A percentile compares a stretch with the other conserved stretches of the same genome.
Evolutionary conservation across 1,284 basidiomycete genomes (phyloP).

Genomic region (Puccinia polysora): DNA sequence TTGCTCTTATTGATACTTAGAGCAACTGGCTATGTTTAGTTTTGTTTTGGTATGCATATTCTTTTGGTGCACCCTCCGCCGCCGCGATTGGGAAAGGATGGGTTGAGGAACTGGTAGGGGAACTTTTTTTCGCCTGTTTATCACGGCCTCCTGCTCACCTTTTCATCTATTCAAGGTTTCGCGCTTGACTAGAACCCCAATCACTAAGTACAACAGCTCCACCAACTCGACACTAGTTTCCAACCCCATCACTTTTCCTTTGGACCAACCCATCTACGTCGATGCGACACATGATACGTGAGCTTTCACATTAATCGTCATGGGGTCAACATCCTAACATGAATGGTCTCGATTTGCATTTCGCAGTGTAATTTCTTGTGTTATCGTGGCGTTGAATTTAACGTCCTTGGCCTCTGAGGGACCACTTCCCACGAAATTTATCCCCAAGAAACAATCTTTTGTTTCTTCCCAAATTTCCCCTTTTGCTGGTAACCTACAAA

Average conservation of each 20-base stretch:
- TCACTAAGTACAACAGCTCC: slow-evolving; percentile 64
- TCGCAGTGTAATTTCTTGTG: slow-evolving; percentile 48
- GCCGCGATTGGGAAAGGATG: slow-evolving; percentile 55
- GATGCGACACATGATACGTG: slow-evolving; percentile 70
- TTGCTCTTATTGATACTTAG: neutral
- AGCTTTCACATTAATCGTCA: no score
- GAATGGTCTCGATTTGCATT: neutral
- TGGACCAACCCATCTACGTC: slow-evolving; percentile 73
- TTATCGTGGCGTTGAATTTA: slow-evolving; percentile 62
- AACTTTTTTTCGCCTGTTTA: slow-evolving; percentile 50
- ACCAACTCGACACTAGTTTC: slow-evolving; percentile 74
- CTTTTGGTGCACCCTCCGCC: slow-evolving; percentile 53
- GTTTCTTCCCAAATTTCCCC: slow-evolving; percentile 57
- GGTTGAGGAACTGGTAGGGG: slow-evolving; percentile 53
- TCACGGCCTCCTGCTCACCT: slow-evolving; percentile 44
- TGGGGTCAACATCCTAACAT: no score
- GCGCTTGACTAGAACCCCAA: slow-evolving; percentile 69
- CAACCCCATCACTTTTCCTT: slow-evolving; percentile 68
- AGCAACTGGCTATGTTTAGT: slow-evolving; percentile 5
- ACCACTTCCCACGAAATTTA: slow-evolving; percentile 68
- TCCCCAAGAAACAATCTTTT: slow-evolving; percentile 61
- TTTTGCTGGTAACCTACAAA: slow-evolving; percentile 61
- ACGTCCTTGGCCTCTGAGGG: slow-evolving; percentile 66
- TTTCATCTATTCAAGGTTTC: slow-evolving; percentile 58
- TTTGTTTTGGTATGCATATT: slow-evolving; percentile 44